phyloP scores from a whole-genome alignment of 225 moss, liverwort and hornwort species.

The Sphagnum contortum region DNA sequence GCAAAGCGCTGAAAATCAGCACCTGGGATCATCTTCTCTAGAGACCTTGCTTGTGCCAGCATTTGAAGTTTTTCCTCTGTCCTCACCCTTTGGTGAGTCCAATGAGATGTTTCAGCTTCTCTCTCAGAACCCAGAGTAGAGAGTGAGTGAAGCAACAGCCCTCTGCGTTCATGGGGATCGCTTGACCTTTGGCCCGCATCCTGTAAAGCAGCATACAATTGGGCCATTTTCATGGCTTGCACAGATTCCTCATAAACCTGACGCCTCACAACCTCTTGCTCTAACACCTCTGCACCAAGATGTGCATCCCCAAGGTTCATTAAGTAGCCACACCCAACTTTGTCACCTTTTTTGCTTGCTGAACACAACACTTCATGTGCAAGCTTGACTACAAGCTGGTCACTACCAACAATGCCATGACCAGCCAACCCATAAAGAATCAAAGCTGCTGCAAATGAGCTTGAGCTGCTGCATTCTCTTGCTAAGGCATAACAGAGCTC shows the following conservation, averaged over 20 bases:
- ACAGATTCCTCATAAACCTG: slow-evolving; percentile 35
- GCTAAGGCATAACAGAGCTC: slow-evolving; percentile 21
- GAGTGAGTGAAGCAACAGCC: slow-evolving; percentile 25
- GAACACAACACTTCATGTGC: slow-evolving; percentile 57
- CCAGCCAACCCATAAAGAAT: slow-evolving; percentile 22
- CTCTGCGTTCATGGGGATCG: slow-evolving; percentile 35
- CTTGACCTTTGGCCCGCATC: slow-evolving; percentile 30
- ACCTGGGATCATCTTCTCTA: slow-evolving; percentile 48
- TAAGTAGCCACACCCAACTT: slow-evolving; percentile 64
- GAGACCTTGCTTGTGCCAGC: slow-evolving; percentile 46
- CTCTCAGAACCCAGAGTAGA: slow-evolving; percentile 16
- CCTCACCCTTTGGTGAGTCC: slow-evolving; percentile 44
- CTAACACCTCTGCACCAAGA: slow-evolving; percentile 56
- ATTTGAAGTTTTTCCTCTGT: slow-evolving; percentile 42
- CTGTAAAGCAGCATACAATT: slow-evolving; percentile 60
- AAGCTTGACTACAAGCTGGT: slow-evolving; percentile 29
- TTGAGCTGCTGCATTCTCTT: slow-evolving; percentile 20
- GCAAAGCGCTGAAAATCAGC: slow-evolving; percentile 59
- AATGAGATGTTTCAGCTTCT: slow-evolving; percentile 22
- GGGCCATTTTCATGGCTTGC: slow-evolving; percentile 48
- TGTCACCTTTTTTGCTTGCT: slow-evolving; percentile 45
- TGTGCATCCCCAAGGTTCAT: slow-evolving; percentile 52
- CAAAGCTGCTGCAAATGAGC: slow-evolving; percentile 38
- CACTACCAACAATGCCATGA: slow-evolving; percentile 22
- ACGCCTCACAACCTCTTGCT: slow-evolving; percentile 43